Evolutionary conservation across 169 alveolate species (phyloP), one percentile per base, ranked within the genome.

Genomic region (Cryptosporidium viatorum): DNA sequence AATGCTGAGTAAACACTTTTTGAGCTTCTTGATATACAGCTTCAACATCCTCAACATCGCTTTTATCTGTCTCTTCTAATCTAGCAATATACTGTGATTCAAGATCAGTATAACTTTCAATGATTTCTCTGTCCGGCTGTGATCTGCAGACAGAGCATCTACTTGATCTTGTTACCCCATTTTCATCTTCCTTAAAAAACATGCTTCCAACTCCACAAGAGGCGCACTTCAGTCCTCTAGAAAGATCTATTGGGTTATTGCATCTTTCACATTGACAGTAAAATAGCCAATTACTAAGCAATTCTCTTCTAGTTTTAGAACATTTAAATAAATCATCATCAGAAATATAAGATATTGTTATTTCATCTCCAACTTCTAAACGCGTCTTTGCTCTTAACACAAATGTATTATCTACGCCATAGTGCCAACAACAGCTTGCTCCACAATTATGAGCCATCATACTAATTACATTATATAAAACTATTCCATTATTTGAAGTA

Each of bases 351-450:
- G 97, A 94, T 69, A 94, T 94, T n/a, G 97, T 94, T 4, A 94
- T 70, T 71, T 94, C 97, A 67, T 94, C 97, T 26, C 97, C 97
- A 31, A 93, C 93, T 41, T 80, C 86, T 62, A 94, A 84, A 52
- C 92, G 86, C 23, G 93, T 91, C 50, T 96, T 92, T 16, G 97
- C 94, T 33, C 97, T 73, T 60, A 94, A 52, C 50, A 94, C 93
- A 69, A 94, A 94, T 35, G 92, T 75, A 71, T 94, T 96, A 39
- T 94, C 92, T 58, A 86, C 96, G 8, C 93, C 92, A 70, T 94
- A 95, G 71, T 94, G 95, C 97, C 97, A 94, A 68, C 96, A 94
- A 67, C 95, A 94, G 31, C 95, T 92, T 14, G 97, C 94, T 73
- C 93, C 94, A 58, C 97, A 94, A 52, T 95, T 94, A 84, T 94